Conservation (phyloP, 176 grass and related monocot genomes). For the Ananas comosus region DNA sequence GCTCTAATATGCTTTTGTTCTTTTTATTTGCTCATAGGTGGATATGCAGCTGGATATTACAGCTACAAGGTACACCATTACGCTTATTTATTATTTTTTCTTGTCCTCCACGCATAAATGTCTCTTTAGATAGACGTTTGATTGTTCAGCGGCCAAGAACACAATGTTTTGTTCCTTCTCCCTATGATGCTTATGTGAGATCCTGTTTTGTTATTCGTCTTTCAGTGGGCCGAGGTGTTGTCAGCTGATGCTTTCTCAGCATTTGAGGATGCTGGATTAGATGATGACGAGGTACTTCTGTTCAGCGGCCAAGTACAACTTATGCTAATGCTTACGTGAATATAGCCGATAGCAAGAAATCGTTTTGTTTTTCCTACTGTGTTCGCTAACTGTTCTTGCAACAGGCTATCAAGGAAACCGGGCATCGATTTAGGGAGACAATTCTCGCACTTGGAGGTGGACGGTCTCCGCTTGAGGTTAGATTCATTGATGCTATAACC, state of each 20-base stretch:
- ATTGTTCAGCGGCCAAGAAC: too few species aligned
- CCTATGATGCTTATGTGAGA: not conserved
- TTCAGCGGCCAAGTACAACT: not conserved
- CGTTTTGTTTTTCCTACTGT: too few species aligned
- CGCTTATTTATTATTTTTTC: not conserved
- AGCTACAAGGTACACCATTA: slow-evolving; percentile 75
- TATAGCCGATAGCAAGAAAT: too few species aligned
- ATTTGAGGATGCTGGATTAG: slow-evolving; percentile 92
- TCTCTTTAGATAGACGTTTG: too few species aligned
- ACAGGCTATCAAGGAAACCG: slow-evolving; percentile 76
- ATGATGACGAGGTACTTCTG: slow-evolving; percentile 61
- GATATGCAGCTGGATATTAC: slow-evolving; percentile 98
- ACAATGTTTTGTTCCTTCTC: too few species aligned
- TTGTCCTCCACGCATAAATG: too few species aligned
- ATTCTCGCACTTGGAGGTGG: slow-evolving; percentile 95
- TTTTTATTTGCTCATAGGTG: slow-evolving; percentile 35
- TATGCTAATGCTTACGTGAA: not conserved
- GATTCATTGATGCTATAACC: not conserved
- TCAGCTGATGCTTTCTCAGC: slow-evolving; percentile 98
- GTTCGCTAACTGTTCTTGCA: not conserved
- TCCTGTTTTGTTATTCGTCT: not conserved
- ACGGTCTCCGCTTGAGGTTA: slow-evolving; percentile 51
- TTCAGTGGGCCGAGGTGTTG: slow-evolving; percentile 91
- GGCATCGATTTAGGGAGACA: slow-evolving; percentile 77
- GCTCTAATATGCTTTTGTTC: not conserved